A percentile compares a stretch with the other conserved stretches of the same genome.
These are phyloP conservation scores for Eutrema heterophyllum DNA, from an alignment of 345 rosid genomes.

Conservation along the genomic window DNA sequence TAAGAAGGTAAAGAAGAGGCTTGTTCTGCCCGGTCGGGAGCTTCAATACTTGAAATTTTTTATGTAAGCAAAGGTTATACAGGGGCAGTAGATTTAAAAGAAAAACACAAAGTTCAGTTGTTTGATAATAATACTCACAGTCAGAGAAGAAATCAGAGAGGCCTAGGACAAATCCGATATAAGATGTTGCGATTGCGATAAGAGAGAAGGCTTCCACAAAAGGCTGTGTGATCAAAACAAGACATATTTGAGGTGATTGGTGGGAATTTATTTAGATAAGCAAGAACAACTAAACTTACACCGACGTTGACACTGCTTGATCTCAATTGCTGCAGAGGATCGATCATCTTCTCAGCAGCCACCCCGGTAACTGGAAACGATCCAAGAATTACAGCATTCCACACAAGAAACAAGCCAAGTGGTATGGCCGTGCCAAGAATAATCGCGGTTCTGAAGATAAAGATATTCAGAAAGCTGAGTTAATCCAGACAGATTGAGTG, in stretches of 20 bases:
- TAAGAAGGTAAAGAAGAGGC: constrained; percentile 64
- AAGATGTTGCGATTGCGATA: constrained; percentile 88
- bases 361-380: constrained; percentile 46
- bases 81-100: background rate
- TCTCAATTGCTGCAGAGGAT: constrained; percentile 75
- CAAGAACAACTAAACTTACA: constrained; percentile 45
- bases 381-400: constrained; percentile 87
- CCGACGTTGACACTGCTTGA: constrained; percentile 61
- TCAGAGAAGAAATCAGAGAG: constrained; percentile 87
- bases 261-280: background rate
- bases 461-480: background rate
- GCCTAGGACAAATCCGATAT: constrained; percentile 82
- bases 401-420: constrained; percentile 78
- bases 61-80: background rate
- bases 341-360: constrained; percentile 40
- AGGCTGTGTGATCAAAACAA: constrained; percentile 51
- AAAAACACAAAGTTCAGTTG: background rate
- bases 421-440: constrained; percentile 86
- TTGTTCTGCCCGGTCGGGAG: constrained; percentile 55
- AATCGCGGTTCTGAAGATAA: constrained; percentile 66
- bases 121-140: constrained; percentile 44
- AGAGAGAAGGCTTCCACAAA: constrained; percentile 76
- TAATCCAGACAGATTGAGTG: background rate
- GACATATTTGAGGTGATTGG: background rate
- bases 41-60: constrained; percentile 50